These are phyloP conservation scores for Fusarium continuum DNA, from an alignment of 2,329 filamentous ascomycete genomes.

Conservation along the genomic window DNA sequence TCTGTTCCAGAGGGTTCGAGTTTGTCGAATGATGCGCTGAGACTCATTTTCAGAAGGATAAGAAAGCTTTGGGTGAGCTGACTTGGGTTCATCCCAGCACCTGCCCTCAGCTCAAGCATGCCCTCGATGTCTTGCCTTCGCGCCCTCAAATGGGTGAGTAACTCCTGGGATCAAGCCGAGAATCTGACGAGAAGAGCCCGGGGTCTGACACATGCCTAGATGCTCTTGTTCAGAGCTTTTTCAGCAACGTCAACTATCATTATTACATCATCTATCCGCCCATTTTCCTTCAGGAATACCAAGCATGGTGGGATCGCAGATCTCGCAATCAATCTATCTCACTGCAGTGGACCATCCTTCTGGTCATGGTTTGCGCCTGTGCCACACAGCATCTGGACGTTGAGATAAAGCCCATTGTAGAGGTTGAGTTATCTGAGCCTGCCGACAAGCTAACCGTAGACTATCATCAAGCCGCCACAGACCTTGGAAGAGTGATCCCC, in stretches of 20 bases:
- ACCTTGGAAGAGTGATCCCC: constrained; percentile 47
- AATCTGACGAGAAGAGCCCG: too few species aligned
- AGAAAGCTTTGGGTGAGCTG: constrained; percentile 26
- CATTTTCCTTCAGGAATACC: constrained; percentile 48
- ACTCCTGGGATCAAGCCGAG: fast-evolving
- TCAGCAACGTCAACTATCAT: constrained; percentile 49
- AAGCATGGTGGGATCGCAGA: constrained; percentile 47
- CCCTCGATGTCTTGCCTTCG: constrained; percentile 45
- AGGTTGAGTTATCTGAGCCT: constrained; percentile 43
- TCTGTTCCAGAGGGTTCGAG: fast-evolving
- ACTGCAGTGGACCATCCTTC: constrained; percentile 49
- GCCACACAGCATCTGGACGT: constrained; percentile 46
- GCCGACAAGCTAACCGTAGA: constrained; percentile 41
- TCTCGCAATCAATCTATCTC: constrained; percentile 42
- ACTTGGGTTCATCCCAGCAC: constrained; percentile 28
- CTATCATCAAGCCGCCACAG: constrained; percentile 46
- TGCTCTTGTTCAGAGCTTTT: constrained; percentile 49
- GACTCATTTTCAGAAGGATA: constrained; percentile 8
- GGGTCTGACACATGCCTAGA: constrained; percentile 37
- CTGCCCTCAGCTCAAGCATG: constrained; percentile 47
- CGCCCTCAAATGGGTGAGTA: constrained; percentile 48
- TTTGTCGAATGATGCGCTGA: neutral
- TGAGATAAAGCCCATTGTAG: constrained; percentile 44
- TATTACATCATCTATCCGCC: constrained; percentile 52
- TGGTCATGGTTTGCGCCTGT: constrained; percentile 51